Evolutionary conservation across 306 rosid species (phyloP).

Genomic region (Purshia tridentata): DNA sequence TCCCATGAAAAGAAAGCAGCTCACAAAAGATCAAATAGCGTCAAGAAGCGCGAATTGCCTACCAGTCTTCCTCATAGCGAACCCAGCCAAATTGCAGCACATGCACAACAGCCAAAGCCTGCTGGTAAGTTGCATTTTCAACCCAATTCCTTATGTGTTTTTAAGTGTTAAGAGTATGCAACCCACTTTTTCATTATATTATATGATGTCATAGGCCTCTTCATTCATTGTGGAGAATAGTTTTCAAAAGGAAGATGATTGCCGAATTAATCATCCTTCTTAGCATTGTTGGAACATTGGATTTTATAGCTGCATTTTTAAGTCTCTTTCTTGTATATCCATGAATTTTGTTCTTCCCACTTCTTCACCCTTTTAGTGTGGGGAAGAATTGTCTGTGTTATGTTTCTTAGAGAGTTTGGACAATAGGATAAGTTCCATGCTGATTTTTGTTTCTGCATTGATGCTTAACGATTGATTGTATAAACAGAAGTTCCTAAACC

Average conservation of each 20-base stretch:
- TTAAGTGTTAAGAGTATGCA: too few relatives aligned
- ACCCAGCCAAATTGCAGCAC: conserved; percentile 18
- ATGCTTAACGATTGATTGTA: conserved; percentile 4
- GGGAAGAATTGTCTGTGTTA: neutral
- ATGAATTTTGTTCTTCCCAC: too few relatives aligned
- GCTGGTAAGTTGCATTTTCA: conserved; percentile 35
- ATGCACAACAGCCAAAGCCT: conserved; percentile 18
- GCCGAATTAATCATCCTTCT: neutral
- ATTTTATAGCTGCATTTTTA: neutral
- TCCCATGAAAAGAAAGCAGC: conserved; percentile 48
- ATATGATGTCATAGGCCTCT: too few relatives aligned
- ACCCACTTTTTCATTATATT: too few relatives aligned
- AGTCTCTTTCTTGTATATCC: neutral
- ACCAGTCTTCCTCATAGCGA: conserved; percentile 33
- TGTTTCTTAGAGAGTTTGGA: neutral
- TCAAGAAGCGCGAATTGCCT: conserved; percentile 20
- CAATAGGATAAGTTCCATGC: too few relatives aligned
- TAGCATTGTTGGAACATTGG: neutral
- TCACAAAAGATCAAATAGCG: conserved; percentile 32
- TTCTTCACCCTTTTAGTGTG: neutral
- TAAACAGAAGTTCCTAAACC: conserved; percentile 41
- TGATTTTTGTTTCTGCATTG: neutral
- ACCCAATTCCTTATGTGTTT: neutral
- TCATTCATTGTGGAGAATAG: neutral
- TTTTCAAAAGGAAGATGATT: neutral